Conservation (phyloP, 305 asterid genomes). For the Andrographis paniculata region DNA sequence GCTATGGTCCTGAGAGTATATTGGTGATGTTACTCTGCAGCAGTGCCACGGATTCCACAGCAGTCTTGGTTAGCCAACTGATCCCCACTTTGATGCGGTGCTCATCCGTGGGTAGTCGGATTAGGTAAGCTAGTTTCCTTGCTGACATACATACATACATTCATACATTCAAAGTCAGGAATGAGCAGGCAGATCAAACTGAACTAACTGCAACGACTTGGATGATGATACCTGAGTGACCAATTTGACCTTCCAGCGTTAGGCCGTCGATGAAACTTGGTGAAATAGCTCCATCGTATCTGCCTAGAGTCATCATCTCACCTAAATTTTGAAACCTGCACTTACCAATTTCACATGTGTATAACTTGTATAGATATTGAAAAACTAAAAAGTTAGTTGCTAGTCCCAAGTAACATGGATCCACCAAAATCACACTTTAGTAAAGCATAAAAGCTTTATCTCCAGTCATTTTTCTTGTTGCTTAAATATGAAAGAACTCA, state of each 20-base stretch:
- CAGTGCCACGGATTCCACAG: conserved; percentile 67
- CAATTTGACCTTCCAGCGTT: conserved; percentile 81
- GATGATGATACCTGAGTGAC: conserved; percentile 87
- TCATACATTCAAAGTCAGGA: too few species aligned
- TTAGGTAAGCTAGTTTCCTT: conserved; percentile 75
- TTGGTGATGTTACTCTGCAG: conserved; percentile 55
- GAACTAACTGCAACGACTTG: too few species aligned
- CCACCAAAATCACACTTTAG: too few species aligned
- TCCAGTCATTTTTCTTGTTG: too few species aligned
- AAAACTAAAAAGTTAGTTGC: too few species aligned
- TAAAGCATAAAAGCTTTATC: too few species aligned
- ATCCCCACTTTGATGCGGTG: conserved; percentile 80
- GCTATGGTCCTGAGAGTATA: conserved; percentile 35
- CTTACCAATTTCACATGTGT: conserved; percentile 1
- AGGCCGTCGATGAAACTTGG: conserved; percentile 80
- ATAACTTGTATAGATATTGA: not conserved
- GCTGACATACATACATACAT: too few species aligned
- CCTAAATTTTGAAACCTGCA: conserved; percentile 88
- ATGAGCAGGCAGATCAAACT: too few species aligned
- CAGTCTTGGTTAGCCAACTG: conserved; percentile 86
- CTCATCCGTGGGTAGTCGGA: conserved; percentile 82
- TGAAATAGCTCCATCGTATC: conserved; percentile 74
- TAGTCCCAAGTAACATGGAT: too few species aligned
- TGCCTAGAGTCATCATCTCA: conserved; percentile 98
- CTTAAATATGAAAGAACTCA: not conserved